Percentiles rank a stretch among this genome's conserved stretches.
Evolutionary conservation across 257 asterid genomes (phyloP).

Genomic region (Jacaranda copaia): DNA sequence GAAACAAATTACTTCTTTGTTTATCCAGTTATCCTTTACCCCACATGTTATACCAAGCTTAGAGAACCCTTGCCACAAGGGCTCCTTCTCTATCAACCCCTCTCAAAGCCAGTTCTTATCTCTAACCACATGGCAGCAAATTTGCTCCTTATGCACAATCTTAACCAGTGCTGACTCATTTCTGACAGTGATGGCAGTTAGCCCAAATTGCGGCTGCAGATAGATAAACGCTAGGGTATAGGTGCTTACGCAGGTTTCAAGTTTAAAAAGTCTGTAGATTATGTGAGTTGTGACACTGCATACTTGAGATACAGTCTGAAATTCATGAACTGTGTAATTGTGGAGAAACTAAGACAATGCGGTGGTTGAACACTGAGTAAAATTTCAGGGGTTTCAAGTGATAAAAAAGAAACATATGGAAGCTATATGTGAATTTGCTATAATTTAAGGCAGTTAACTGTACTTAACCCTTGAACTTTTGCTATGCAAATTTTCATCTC

Average conservation of each 20-base stretch:
- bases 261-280: background rate
- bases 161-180: background rate
- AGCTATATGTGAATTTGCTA: background rate
- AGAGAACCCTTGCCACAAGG: background rate
- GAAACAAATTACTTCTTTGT: conserved; percentile 26
- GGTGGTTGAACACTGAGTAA: background rate
- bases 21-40: background rate
- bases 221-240: background rate
- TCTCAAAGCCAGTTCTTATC: background rate
- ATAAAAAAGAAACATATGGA: background rate
- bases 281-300: background rate
- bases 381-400: background rate
- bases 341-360: background rate
- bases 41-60: background rate
- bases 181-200: background rate
- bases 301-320: background rate
- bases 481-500: conserved; percentile 22
- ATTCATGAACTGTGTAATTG: background rate
- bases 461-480: background rate
- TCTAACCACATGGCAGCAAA: background rate
- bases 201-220: background rate
- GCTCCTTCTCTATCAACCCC: background rate
- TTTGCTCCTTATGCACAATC: background rate
- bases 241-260: background rate
- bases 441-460: background rate